Evolutionary conservation across 768 basidiomycete genomes (phyloP).

Genomic region (Hemileccinum impolitum): DNA sequence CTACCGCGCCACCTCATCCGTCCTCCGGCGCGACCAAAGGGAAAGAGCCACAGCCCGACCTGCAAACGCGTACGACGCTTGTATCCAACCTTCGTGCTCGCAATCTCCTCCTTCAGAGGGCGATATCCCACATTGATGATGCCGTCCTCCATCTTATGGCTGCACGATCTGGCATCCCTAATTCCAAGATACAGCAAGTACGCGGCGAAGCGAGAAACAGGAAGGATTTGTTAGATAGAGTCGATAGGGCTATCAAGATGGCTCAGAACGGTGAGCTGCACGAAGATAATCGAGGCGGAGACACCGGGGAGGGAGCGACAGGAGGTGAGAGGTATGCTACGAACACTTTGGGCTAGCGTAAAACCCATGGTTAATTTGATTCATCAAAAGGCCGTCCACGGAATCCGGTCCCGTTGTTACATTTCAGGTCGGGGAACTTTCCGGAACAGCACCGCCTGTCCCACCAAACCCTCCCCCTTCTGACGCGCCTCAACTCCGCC

Average conservation of each 20-base stretch:
- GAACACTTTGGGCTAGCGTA: conserved; percentile 1
- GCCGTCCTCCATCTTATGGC: conserved; percentile 29
- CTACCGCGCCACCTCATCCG: conserved; percentile 27
- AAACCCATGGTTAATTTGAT: conserved; percentile 5
- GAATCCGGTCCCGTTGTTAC: neutral
- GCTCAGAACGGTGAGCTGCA: conserved; percentile 17
- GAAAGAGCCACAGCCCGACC: conserved; percentile 9
- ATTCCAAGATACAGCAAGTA: conserved; percentile 29
- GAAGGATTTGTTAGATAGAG: conserved; percentile 29
- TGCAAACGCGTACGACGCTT: conserved; percentile 17
- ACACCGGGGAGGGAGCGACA: neutral
- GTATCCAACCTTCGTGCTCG: conserved; percentile 29
- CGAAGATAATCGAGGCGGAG: conserved; percentile 4
- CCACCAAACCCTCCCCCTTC: conserved; percentile 1
- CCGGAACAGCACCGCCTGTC: conserved; percentile 2
- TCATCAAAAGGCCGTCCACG: conserved; percentile 11
- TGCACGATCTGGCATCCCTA: conserved; percentile 31
- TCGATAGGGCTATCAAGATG: conserved; percentile 30
- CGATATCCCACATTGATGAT: conserved; percentile 31
- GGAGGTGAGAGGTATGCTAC: conserved; percentile 16
- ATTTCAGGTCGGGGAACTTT: neutral
- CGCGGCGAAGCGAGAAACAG: conserved; percentile 30
- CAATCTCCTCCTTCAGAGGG: conserved; percentile 31
- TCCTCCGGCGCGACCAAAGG: conserved; percentile 12
- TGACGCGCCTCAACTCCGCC: conserved; percentile 20